A percentile compares a stretch with the other conserved stretches of the same genome.
These are phyloP conservation scores for Hanseniaspora pseudoguilliermondii DNA, from an alignment of 805 yeast genomes.

Conservation along the genomic window DNA sequence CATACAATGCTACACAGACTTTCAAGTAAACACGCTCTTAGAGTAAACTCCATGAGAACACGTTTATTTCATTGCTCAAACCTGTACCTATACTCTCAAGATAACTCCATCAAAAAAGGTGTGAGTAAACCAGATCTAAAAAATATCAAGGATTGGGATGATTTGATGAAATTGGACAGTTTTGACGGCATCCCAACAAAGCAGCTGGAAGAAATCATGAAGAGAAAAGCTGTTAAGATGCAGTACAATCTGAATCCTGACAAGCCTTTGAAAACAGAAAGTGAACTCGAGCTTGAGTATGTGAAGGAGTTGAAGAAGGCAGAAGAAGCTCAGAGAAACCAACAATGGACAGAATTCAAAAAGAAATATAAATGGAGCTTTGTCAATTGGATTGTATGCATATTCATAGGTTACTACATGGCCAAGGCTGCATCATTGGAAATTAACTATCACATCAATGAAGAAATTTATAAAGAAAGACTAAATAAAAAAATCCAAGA, in stretches of 20 bases:
- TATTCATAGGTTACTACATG: constrained; percentile 10
- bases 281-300: constrained; percentile 20
- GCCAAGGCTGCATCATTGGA: constrained; percentile 8
- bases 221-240: constrained; percentile 24
- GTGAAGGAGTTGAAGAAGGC: constrained; percentile 16
- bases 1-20: background rate
- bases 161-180: constrained; percentile 22
- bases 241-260: constrained; percentile 13
- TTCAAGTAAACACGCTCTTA: background rate
- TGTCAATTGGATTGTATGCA: constrained; percentile 9
- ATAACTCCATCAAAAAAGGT: background rate
- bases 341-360: constrained; percentile 5
- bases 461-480: constrained; percentile 3
- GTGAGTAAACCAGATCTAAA: background rate
- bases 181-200: constrained; percentile 27
- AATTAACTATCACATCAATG: constrained; percentile 10
- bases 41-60: background rate
- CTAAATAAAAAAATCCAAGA: background rate
- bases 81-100: background rate
- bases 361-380: constrained; percentile 4
- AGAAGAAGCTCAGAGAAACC: constrained; percentile 18
- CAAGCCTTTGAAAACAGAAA: constrained; percentile 3
- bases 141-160: constrained; percentile 23
- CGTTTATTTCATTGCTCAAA: background rate
- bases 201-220: constrained; percentile 22